Conservation (phyloP, 1,139 yeast genomes). For the Suhomyces bokatorum region DNA sequence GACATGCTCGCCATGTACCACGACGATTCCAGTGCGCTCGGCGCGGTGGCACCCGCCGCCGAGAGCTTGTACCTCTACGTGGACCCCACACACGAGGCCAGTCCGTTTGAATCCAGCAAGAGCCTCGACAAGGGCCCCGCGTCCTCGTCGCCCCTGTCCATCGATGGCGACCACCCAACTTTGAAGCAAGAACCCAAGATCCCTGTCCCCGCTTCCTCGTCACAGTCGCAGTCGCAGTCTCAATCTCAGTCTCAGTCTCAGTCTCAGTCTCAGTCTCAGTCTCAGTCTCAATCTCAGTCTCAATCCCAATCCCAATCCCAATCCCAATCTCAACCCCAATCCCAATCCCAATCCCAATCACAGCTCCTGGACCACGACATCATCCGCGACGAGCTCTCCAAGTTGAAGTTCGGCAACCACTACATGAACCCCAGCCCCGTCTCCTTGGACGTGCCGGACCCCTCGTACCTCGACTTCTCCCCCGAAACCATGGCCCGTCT, state of each 20-base stretch:
- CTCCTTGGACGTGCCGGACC: slow-evolving; percentile 32
- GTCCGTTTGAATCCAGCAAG: slow-evolving; percentile 16
- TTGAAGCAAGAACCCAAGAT: neutral
- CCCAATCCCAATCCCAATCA: slow-evolving; percentile 8
- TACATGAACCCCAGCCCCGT: slow-evolving; percentile 42
- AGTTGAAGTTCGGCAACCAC: slow-evolving; percentile 57
- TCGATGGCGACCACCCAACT: slow-evolving; percentile 1
- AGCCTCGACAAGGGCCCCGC: neutral
- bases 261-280: slow-evolving; percentile 8
- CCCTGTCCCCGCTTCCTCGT: neutral
- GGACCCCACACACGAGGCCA: slow-evolving; percentile 20
- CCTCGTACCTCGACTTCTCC: slow-evolving; percentile 41
- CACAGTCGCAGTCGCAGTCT: neutral
- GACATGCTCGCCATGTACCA: slow-evolving; percentile 4
- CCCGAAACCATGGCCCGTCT: slow-evolving; percentile 40
- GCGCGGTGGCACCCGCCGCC: neutral
- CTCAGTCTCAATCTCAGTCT: neutral
- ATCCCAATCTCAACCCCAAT: too few species aligned
- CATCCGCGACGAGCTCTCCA: slow-evolving; percentile 53
- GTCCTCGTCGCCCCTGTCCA: slow-evolving; percentile 1
- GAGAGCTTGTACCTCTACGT: slow-evolving; percentile 26
- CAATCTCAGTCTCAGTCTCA: slow-evolving; percentile 7
- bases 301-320: slow-evolving; percentile 10
- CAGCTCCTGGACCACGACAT: slow-evolving; percentile 40
- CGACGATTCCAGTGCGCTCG: neutral